These are phyloP conservation scores for Rhizopogon vinicolor DNA, from an alignment of 768 basidiomycete genomes.

Conservation along the genomic window DNA sequence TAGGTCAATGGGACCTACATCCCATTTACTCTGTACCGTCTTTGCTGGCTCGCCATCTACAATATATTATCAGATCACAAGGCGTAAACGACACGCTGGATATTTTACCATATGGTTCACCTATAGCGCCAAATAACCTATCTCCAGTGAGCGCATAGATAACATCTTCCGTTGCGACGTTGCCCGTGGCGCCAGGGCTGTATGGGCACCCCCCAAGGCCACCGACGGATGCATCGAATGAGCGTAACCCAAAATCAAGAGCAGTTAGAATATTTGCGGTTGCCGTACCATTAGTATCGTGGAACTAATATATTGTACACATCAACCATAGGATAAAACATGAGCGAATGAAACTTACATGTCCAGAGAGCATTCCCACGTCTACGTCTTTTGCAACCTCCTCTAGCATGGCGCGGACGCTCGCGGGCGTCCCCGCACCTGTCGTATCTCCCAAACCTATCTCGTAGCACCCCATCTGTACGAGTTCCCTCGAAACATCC, in stretches of 20 bases:
- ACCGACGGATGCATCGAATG: slow-evolving; percentile 80
- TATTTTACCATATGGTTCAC: slow-evolving; percentile 18
- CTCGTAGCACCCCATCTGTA: slow-evolving; percentile 94
- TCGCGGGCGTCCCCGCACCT: slow-evolving; percentile 74
- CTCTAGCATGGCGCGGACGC: slow-evolving; percentile 63
- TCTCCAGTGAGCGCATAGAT: slow-evolving; percentile 73
- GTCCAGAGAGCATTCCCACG: slow-evolving; percentile 65
- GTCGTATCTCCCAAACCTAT: slow-evolving; percentile 91
- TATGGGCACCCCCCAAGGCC: slow-evolving; percentile 96
- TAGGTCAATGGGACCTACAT: slow-evolving; percentile 47
- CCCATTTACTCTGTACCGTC: slow-evolving; percentile 11
- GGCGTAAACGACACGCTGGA: background rate
- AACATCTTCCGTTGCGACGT: slow-evolving; percentile 91
- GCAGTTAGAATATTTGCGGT: slow-evolving; percentile 73
- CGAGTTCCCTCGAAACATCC: slow-evolving; percentile 63
- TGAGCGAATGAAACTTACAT: slow-evolving; percentile 35
- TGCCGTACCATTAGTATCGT: slow-evolving; percentile 86
- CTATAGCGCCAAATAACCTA: slow-evolving; percentile 49
- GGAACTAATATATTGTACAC: slow-evolving; percentile 48
- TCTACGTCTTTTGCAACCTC: slow-evolving; percentile 60
- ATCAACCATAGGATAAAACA: background rate
- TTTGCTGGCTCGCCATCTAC: background rate
- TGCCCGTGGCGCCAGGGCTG: slow-evolving; percentile 93
- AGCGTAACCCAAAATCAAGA: slow-evolving; percentile 68
- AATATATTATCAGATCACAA: background rate